Percentiles rank a stretch among this genome's conserved stretches.
phyloP scores from a whole-genome alignment of 108 stramenopile genomes.

The Nitzschia sp. region DNA sequence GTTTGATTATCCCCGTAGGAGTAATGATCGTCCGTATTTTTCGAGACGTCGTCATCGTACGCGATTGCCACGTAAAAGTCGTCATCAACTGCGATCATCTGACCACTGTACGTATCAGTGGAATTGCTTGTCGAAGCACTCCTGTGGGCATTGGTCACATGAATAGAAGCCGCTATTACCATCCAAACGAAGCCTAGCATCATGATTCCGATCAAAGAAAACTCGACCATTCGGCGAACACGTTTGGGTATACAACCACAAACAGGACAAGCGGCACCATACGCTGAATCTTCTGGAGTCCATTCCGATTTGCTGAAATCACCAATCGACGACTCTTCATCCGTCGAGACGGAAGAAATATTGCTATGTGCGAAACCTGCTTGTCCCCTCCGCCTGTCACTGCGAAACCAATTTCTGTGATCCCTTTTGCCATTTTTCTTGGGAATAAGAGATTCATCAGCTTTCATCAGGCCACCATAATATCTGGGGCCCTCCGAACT shows the following conservation, averaged over 20 bases:
- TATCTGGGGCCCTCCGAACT: constrained; percentile 17
- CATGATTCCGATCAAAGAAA: constrained; percentile 41
- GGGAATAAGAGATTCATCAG: background rate
- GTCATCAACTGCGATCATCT: constrained; percentile 1
- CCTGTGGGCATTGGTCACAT: constrained; percentile 29
- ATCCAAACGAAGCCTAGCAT: constrained; percentile 43
- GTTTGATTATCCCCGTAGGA: too few relatives aligned
- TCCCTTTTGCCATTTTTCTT: background rate
- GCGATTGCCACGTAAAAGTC: constrained; percentile 14
- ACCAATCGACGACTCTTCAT: constrained; percentile 23
- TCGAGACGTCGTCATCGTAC: background rate
- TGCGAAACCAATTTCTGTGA: background rate
- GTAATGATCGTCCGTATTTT: too few relatives aligned
- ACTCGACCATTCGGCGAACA: constrained; percentile 55
- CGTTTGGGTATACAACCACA: constrained; percentile 66
- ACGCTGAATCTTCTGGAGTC: constrained; percentile 65
- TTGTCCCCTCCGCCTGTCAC: too few relatives aligned
- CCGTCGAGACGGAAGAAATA: background rate
- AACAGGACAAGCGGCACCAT: constrained; percentile 74
- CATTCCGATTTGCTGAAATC: constrained; percentile 56
- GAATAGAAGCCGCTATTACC: constrained; percentile 45
- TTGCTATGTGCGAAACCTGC: background rate
- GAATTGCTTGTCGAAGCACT: constrained; percentile 1
- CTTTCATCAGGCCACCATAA: constrained; percentile 39
- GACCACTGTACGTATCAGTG: constrained; percentile 1